These are phyloP conservation scores for Lanmaoa rubissima DNA, from an alignment of 768 basidiomycete species.

Conservation along the genomic window DNA sequence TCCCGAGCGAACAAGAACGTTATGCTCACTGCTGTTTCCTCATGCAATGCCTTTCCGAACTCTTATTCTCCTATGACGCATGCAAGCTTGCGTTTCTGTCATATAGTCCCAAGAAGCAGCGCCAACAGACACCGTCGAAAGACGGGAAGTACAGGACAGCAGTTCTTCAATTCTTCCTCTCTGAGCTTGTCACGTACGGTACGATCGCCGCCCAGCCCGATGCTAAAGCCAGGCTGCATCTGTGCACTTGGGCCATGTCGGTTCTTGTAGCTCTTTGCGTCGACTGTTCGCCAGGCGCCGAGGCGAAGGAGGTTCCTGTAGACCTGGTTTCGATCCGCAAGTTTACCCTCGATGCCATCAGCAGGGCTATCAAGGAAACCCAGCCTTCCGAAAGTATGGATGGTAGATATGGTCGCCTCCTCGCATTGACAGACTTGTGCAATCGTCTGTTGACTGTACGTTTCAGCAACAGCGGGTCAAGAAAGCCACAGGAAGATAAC, in stretches of 20 bases:
- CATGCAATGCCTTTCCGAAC: slow-evolving; percentile 89
- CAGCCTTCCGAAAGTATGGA: slow-evolving; percentile 59
- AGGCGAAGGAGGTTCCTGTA: slow-evolving; percentile 70
- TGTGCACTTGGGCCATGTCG: slow-evolving; percentile 87
- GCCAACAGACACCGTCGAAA: slow-evolving; percentile 58
- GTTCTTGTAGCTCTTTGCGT: slow-evolving; percentile 92
- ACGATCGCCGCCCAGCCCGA: slow-evolving; percentile 64
- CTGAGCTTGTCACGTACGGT: slow-evolving; percentile 78
- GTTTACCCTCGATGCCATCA: slow-evolving; percentile 85
- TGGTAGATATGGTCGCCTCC: slow-evolving; percentile 80
- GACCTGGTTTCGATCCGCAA: slow-evolving; percentile 91
- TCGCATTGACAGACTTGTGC: slow-evolving; percentile 84
- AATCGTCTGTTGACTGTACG: slow-evolving; percentile 83
- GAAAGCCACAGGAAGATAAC: slow-evolving; percentile 62
- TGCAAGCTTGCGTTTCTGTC: slow-evolving; percentile 90
- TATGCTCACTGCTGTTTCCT: slow-evolving; percentile 72
- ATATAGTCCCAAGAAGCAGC: slow-evolving; percentile 61
- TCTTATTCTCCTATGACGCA: slow-evolving; percentile 87
- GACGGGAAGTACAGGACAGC: slow-evolving; percentile 63
- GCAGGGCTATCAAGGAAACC: slow-evolving; percentile 82
- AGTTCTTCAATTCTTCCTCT: slow-evolving; percentile 78
- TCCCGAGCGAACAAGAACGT: slow-evolving; percentile 24
- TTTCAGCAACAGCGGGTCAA: slow-evolving; percentile 51
- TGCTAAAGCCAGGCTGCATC: slow-evolving; percentile 51
- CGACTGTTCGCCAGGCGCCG: slow-evolving; percentile 65